These are phyloP conservation scores for Centrapalus pauciflorus DNA, from an alignment of 129 eudicot species.

Conservation along the genomic window DNA sequence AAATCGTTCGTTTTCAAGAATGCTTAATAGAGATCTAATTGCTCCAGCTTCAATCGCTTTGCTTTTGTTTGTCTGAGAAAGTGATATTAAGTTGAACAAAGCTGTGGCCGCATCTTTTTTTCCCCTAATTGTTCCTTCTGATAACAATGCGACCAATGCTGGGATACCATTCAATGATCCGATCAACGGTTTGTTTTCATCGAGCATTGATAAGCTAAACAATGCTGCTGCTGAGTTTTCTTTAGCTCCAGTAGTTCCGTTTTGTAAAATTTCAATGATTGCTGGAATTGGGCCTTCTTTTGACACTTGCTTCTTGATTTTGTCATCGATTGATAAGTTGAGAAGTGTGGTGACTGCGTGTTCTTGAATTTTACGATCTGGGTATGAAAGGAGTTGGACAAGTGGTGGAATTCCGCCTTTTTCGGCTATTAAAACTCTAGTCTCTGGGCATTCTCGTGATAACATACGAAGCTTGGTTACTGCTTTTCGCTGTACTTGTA, in stretches of 20 bases:
- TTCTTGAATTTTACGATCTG: conserved; percentile 80
- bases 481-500: conserved; percentile 57
- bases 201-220: conserved; percentile 80
- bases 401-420: conserved; percentile 70
- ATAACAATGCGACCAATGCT: conserved; percentile 47
- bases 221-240: conserved; percentile 94
- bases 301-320: conserved; percentile 71
- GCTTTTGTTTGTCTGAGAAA: conserved; percentile 42
- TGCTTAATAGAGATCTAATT: conserved; percentile 40
- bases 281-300: conserved; percentile 51
- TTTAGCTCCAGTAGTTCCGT: conserved; percentile 61
- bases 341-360: conserved; percentile 76
- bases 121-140: conserved; percentile 70
- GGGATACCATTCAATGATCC: conserved; percentile 73
- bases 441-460: conserved; percentile 72
- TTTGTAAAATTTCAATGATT: conserved; percentile 49
- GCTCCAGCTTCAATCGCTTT: conserved; percentile 71
- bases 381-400: conserved; percentile 57
- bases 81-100: conserved; percentile 59
- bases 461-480: conserved; percentile 61
- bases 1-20: conserved; percentile 41
- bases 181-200: conserved; percentile 65
- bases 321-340: conserved; percentile 69
- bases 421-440: conserved; percentile 51
- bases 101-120: conserved; percentile 85